Evolutionary conservation across 805 yeast genomes (phyloP), one percentile per base, ranked within the genome.

Genomic region (Saccharomycopsis sp.): DNA sequence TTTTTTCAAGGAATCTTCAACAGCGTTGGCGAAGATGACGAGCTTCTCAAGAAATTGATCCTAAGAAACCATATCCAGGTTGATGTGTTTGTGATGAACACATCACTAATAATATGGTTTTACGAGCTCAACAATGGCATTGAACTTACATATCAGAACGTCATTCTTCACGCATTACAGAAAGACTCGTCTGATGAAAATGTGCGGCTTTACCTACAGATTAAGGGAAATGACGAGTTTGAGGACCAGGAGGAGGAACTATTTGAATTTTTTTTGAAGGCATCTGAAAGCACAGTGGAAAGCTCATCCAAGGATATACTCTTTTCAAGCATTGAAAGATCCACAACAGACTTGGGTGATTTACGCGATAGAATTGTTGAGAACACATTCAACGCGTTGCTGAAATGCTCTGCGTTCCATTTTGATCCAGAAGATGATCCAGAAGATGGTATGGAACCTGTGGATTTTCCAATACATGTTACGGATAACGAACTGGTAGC

Each of bases 91-190:
- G 72, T 73, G 1, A 53, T 76, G 53, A 71, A 71, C 53, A 65
- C 70, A 3, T 68, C 71, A 12, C 61, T 77, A 2, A 62, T 75
- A 1, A 58, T 76, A 1, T 77, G 80, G 80, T 68, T 76, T 50
- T 65, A 66, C 34, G 63, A 64, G 5, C 57, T 67, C 34, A 68
- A 67, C 2, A 69, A 66, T 29, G 79, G 79, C 0, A 44, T 75
- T 3, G 73, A 74, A 52, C 54, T 75, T 1, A 72, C 73, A 8
- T 75, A 73, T 61, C 58, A 61, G 2, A 34, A 50, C 2, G 58
- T 69, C 2, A 62, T 61, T 1, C 59, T 65, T 1, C 67, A 65
- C 52, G 66, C 64, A 0, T 53, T 68, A 15, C 58, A 60, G 24
- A 62, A 61, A 29, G 52, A 57, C 18, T 3, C 24, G 1, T 16